Evolutionary conservation across 2,329 filamentous ascomycete genomes (phyloP).

Genomic region (Zalaria obscura): DNA sequence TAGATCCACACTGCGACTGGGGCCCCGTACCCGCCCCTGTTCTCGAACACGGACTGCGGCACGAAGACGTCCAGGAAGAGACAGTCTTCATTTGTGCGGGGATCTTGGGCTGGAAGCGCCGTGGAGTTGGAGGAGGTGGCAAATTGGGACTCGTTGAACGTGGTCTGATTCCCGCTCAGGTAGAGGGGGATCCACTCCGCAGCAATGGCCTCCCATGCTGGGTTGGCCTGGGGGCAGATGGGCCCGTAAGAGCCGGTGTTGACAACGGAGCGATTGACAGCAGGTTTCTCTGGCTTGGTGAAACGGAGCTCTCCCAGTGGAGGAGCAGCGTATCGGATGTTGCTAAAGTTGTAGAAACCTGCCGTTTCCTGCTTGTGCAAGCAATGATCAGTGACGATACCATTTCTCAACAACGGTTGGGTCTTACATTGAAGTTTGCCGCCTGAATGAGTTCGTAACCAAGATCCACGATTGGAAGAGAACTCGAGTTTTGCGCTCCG

Average conservation of each 20-base stretch:
- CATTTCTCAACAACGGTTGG: constrained; percentile 14
- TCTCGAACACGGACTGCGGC: constrained; percentile 20
- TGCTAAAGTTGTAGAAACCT: constrained; percentile 39
- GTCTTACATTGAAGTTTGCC: constrained; percentile 26
- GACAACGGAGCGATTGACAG: constrained; percentile 28
- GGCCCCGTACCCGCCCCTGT: constrained; percentile 20
- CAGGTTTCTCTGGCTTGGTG: constrained; percentile 28
- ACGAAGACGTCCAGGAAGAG: constrained; percentile 25
- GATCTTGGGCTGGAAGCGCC: constrained; percentile 8
- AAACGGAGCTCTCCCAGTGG: constrained; percentile 38
- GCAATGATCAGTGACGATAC: constrained; percentile 5
- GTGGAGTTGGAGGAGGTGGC: constrained; percentile 3
- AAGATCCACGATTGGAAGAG: constrained; percentile 34
- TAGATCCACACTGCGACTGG: constrained; percentile 30
- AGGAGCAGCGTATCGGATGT: constrained; percentile 42
- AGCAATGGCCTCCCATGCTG: constrained; percentile 28
- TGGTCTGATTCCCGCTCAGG: constrained; percentile 9
- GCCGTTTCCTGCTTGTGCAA: constrained; percentile 22
- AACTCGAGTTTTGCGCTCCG: constrained; percentile 1
- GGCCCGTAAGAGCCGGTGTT: constrained; percentile 28
- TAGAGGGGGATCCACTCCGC: constrained; percentile 19
- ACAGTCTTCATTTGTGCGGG: constrained; percentile 23
- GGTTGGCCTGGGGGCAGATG: constrained; percentile 30
- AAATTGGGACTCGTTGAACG: constrained; percentile 10
- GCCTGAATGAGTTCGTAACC: constrained; percentile 40